Evolutionary conservation across 2,329 filamentous ascomycete genomes (phyloP), one percentile per base, ranked within the genome.

Genomic region (Zasmidium cellare): DNA sequence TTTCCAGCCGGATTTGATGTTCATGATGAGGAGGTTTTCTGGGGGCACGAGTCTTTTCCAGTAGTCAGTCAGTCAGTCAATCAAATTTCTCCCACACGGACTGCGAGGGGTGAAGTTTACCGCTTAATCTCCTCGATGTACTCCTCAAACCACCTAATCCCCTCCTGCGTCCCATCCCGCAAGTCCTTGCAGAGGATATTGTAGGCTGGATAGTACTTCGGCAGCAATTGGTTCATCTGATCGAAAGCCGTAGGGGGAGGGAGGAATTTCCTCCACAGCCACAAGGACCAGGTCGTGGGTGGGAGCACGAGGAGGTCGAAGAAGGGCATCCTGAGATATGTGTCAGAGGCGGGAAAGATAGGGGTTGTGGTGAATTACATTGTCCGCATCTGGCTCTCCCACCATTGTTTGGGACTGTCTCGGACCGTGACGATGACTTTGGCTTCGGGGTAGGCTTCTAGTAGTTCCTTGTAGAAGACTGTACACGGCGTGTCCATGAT

Each of bases 401-500:
- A 41, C 35, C 35, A 41, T n/a, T 41, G 35, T n/a, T 18, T 14
- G 35, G 35, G n/a, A 41, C 35, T 41, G 35, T 41, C 35, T 9
- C 35, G 35, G n/a, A 41, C 35, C 6, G 35, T 52, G 11, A 52
- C 31, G 3, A 70, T 55, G 9, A 69, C 59, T 25, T 52, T 52
- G 7, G 50, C 50, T 52, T 52, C 50, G 2, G 50, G 50, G 19
- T 52, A 52, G 3, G 50, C 50, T 24, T 44, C 50, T 11, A 52
- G 38, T 1, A 52, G 19, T 19, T 52, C 50, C 5, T 14, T 6
- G 16, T 41, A 41, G 35, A 44, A 52, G 20, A 28, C 50, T 12
- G 50, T 28, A 22, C 31, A 52, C 20, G 50, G 50, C 25, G 41
- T 41, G 35, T 41, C 35, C 16, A 14, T 41, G 16, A 41, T 41